Base-by-base conservation (phyloP, 805 yeast genomes). In the Pichia scutulata region DNA sequence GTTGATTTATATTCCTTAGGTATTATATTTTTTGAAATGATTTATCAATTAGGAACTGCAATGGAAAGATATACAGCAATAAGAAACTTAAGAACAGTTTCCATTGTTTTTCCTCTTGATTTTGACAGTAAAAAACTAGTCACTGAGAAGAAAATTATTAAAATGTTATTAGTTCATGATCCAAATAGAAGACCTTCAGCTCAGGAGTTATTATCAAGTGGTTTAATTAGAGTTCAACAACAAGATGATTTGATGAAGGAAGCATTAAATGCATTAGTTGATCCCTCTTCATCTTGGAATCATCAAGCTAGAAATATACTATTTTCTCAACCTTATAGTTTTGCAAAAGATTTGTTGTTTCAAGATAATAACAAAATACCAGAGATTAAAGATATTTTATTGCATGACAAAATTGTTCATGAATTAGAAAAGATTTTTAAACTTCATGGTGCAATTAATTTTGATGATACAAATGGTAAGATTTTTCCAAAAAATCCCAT, bases 1-100 rank as follows among this genome's bases (percentile, higher is more conserved):
- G 95, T 93, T 39, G 99, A 93, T 64, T 84, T 93, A 86, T 93
- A 89, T 64, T 89, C 99, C 0, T 69, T 93, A 40, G 99, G 99
- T 3, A 81, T 93, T 36, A 93, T 93, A 1, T 89, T 93, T 62
- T 93, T 93, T 64, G 99, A 93, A 63, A 93, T 93, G 99, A 78
- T 89, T 26, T 89, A 82, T 63, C 74, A 83, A 1, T 74, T 92
- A 59, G 73, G 75, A n/a, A 93, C 99, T 0, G 90, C 89, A 2
- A 93, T 93, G 97, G 99, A 93, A 64, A 75, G 99, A 47, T 89
- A 85, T 12, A 74, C 76, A 44, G 86, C 81, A 8, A 68, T 93
- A n/a, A 77, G 81, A 52, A 72, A 76, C 23, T 66, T 92, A 48
- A 72, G 99, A 49, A 63, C 73, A 1, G 65, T 79, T 0, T 63